Evolutionary conservation across 2,329 filamentous ascomycete genomes (phyloP).

Genomic region (Fusarium sp.): DNA sequence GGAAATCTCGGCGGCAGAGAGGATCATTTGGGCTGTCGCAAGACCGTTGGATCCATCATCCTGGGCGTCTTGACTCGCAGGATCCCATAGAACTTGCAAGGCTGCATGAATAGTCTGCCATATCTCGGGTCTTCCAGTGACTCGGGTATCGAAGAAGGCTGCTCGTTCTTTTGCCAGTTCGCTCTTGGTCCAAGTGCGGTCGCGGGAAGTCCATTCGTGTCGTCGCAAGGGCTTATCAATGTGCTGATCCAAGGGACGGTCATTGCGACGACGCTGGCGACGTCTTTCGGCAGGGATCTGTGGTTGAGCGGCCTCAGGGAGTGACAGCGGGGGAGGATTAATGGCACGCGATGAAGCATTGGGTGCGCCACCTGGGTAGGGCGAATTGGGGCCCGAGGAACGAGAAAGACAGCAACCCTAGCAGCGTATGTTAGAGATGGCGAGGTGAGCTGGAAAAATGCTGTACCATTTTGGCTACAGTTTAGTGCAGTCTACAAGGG

Average conservation of each 20-base stretch:
- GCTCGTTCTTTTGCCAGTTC: constrained; percentile 77
- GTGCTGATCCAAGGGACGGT: constrained; percentile 68
- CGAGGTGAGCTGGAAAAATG: background rate
- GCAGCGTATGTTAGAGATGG: constrained; percentile 33
- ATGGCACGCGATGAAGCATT: constrained; percentile 67
- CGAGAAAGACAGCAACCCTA: constrained; percentile 70
- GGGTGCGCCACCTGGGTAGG: constrained; percentile 62
- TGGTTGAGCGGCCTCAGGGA: constrained; percentile 46
- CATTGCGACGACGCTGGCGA: constrained; percentile 50
- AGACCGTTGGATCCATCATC: constrained; percentile 58
- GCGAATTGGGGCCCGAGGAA: constrained; percentile 64
- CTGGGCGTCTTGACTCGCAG: constrained; percentile 55
- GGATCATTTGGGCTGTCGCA: constrained; percentile 80
- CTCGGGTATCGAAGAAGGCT: constrained; percentile 92
- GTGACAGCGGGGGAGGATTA: constrained; percentile 56
- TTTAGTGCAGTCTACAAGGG: constrained; percentile 2
- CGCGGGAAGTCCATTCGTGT: constrained; percentile 73
- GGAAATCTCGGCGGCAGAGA: constrained; percentile 82
- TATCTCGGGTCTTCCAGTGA: constrained; percentile 80
- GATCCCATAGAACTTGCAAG: constrained; percentile 74
- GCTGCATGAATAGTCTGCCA: constrained; percentile 82
- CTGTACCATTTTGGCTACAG: constrained; percentile 38
- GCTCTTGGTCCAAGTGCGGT: constrained; percentile 75
- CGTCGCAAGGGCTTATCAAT: constrained; percentile 76
- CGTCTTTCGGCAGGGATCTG: constrained; percentile 45